Evolutionary conservation across 2,329 filamentous ascomycete species (phyloP), one percentile per base, ranked within the genome.

Genomic region (Colletotrichum spaethianum): DNA sequence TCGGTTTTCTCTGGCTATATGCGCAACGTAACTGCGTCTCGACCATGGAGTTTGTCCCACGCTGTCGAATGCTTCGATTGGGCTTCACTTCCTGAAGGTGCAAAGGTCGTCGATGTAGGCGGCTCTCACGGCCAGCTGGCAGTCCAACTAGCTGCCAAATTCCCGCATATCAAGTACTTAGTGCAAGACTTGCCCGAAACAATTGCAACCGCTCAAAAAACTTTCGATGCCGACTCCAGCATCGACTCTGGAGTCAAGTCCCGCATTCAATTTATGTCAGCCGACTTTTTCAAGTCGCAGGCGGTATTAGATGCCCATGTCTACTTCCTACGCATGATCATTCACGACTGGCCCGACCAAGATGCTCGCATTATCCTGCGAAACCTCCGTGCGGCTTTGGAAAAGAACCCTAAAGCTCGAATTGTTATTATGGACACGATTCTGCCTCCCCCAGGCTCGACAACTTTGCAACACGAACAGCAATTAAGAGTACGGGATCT

Each of bases 331-430:
- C 87, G 87, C 73, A 80, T 85, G 73, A 87, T 89, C 64, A 80
- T 90, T 18, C 88, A 90, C 76, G 87, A 89, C 78, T 89, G 86
- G 86, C 82, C 86, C 0, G 86, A 89, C 63, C 77, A 79, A 31
- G 80, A 86, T 53, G 78, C 78, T 4, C 71, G 79, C 14, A 75
- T 77, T 55, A 86, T 87, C 55, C 77, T 85, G 31, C 81, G 79
- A 44, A 81, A 80, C 0, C 76, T 88, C 23, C 75, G 84, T 0
- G 83, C 86, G 0, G 81, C 83, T 36, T 72, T 89, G 20, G 55
- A 67, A 31, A 42, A 8, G 31, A 48, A 48, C 12, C 42, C 28
- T 1, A 20, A 26, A 18, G 28, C 59, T 8, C 59, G 59, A 14
- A 28, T 67, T 1, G 55, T 67, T 1, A 67, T 67, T 36, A 62